Percentiles rank a stretch among this genome's conserved stretches.
Evolutionary conservation across 2,329 filamentous ascomycete genomes (phyloP).

Genomic region (Colletotrichum sp.): DNA sequence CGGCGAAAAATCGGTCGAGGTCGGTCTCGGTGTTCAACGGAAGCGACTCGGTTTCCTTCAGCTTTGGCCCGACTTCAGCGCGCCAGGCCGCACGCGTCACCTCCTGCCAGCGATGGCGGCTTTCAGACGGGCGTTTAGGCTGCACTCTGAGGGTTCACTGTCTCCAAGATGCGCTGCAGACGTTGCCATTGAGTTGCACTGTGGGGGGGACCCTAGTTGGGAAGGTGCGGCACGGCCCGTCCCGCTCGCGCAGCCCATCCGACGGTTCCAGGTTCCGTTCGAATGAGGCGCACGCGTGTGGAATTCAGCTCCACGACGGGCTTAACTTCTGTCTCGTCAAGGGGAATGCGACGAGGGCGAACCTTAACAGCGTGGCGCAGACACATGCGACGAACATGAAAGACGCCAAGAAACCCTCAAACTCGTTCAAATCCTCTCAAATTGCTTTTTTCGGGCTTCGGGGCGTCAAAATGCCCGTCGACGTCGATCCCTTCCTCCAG

Average conservation of each 20-base stretch:
- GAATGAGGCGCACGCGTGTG: neutral
- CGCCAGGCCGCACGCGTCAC: neutral
- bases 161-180: neutral
- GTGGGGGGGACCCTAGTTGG: too few species aligned
- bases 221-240: neutral
- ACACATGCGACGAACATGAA: too few species aligned
- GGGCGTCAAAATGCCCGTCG: too few species aligned
- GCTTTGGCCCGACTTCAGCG: neutral
- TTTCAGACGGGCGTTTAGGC: rapidly evolving
- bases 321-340: too few species aligned
- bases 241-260: neutral
- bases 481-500: too few species aligned
- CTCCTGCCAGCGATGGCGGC: neutral
- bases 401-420: too few species aligned
- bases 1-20: neutral
- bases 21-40: neutral
- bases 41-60: neutral
- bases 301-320: too few species aligned
- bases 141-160: neutral
- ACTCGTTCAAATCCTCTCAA: too few species aligned
- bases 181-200: too few species aligned
- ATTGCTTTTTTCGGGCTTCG: too few species aligned
- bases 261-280: neutral
- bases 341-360: too few species aligned
- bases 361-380: too few species aligned